Conservation (phyloP, 2,329 filamentous ascomycete species). For the Beauveria sp. region DNA sequence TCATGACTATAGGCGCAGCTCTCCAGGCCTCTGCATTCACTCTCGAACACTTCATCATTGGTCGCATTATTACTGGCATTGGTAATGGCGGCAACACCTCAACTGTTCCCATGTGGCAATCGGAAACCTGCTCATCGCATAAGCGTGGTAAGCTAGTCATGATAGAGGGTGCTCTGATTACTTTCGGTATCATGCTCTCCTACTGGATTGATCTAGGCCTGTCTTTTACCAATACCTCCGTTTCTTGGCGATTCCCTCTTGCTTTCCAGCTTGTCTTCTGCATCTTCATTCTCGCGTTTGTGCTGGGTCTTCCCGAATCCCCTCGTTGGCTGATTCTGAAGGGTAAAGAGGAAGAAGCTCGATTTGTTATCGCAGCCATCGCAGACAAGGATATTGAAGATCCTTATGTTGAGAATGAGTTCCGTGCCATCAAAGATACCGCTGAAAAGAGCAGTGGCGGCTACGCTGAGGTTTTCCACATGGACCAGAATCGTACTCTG, state of each 20-base stretch:
- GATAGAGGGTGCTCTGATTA: conserved; percentile 52
- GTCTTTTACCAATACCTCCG: conserved; percentile 36
- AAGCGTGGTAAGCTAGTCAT: conserved; percentile 54
- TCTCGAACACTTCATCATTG: conserved; percentile 48
- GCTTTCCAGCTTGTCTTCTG: conserved; percentile 49
- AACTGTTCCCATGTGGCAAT: conserved; percentile 52
- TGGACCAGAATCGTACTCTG: conserved; percentile 48
- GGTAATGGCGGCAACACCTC: conserved; percentile 52
- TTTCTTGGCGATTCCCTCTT: conserved; percentile 52
- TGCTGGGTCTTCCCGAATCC: conserved; percentile 47
- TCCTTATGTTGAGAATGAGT: conserved; percentile 51
- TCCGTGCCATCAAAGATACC: conserved; percentile 54
- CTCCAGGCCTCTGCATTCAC: conserved; percentile 51
- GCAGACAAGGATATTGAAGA: conserved; percentile 46
- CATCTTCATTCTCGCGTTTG: conserved; percentile 45
- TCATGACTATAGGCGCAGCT: conserved; percentile 50
- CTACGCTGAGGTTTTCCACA: conserved; percentile 50
- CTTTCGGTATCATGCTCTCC: conserved; percentile 46
- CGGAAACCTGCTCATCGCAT: conserved; percentile 49
- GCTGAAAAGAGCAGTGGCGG: conserved; percentile 62
- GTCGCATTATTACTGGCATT: conserved; percentile 51
- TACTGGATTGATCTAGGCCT: conserved; percentile 56
- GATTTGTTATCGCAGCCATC: conserved; percentile 41
- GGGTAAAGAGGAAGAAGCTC: conserved; percentile 38
- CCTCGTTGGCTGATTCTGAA: conserved; percentile 41